A percentile compares a stretch with the other conserved stretches of the same genome.
These are phyloP conservation scores for Phytophthora lateralis DNA, from an alignment of 352 stramenopile genomes.

Conservation along the genomic window DNA sequence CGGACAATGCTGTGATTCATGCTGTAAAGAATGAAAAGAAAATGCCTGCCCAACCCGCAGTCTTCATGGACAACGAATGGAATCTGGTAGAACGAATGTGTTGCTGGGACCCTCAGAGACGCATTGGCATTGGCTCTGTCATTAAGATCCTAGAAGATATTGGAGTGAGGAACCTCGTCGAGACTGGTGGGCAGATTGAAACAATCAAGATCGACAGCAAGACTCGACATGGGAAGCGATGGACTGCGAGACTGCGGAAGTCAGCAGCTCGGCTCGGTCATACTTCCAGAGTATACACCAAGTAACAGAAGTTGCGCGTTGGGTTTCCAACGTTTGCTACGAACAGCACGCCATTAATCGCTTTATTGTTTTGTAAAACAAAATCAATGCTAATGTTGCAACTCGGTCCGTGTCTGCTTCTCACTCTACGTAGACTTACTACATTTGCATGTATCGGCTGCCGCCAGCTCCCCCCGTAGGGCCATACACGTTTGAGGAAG, in stretches of 20 bases:
- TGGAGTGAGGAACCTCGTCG: conserved; percentile 24
- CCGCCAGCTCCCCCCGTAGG: conserved; percentile 35
- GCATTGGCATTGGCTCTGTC: conserved; percentile 33
- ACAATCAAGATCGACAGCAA: conserved; percentile 10
- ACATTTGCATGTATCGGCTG: conserved; percentile 55
- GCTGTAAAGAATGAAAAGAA: conserved; percentile 21
- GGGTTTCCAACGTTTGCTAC: background rate
- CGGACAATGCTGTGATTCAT: conserved; percentile 14
- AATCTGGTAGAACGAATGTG: conserved; percentile 35
- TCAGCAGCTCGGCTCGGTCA: too few relatives aligned
- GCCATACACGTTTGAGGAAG: conserved; percentile 32
- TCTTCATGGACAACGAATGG: conserved; percentile 35
- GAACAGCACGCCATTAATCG: conserved; percentile 9
- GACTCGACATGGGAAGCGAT: background rate
- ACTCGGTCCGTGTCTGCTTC: conserved; percentile 11
- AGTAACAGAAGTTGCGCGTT: background rate
- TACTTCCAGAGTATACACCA: too few relatives aligned
- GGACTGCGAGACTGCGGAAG: background rate
- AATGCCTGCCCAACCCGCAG: conserved; percentile 16
- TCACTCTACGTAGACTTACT: conserved; percentile 30
- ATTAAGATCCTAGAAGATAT: conserved; percentile 43
- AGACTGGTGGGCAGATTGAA: conserved; percentile 16
- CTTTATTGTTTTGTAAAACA: conserved; percentile 3
- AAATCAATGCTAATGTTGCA: conserved; percentile 21
- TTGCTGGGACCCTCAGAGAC: conserved; percentile 21